Evolutionary conservation across 108 stramenopile species (phyloP), one percentile per base, ranked within the genome.

Genomic region (Stephanodiscus minutulus): DNA sequence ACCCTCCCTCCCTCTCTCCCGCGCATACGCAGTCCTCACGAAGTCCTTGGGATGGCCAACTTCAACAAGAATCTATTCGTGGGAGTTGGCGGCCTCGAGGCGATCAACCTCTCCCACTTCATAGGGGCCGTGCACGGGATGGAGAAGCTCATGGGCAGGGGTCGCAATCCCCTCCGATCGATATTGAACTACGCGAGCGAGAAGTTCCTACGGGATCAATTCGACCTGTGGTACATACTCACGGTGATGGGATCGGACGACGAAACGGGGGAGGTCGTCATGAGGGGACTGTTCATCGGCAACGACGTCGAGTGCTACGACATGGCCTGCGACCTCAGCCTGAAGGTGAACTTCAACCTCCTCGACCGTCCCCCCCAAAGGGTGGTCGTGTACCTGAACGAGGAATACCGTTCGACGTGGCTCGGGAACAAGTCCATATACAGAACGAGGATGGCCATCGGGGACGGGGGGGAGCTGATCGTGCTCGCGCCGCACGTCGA

Each of bases 11-110:
- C n/a, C n/a, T n/a, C n/a, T n/a, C n/a, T n/a, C n/a, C 93, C 94
- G 11, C 91, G 94, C 2, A 2, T 5, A 5, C 5, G 2, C 31
- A 33, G 43, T 44, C 95, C 94, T 17, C 95, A 96, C 64, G 95
- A 97, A 70, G 97, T 98, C 43, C 91, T 97, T 85, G 97, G 97
- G 13, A 97, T 98, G 96, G 95, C 97, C 18, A 98, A 98, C 72
- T 97, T 85, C 84, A 95, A 92, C 86, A 91, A 94, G 75, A 97
- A 97, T 46, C 63, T 97, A n/a, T 96, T 96, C 70, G 87, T 91
- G 1, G 91, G 91, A 9, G 86, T 87, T 0, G 97, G 97, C 20
- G 97, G 97, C 8, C 77, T 95, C 10, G 95, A 97, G 22, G 91
- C 96, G 7, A 97, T 98, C 74, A 95, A 98, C 83, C 71, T 96